Evolutionary conservation across 2,329 filamentous ascomycete genomes (phyloP).

Genomic region (Aaosphaeria arxii): DNA sequence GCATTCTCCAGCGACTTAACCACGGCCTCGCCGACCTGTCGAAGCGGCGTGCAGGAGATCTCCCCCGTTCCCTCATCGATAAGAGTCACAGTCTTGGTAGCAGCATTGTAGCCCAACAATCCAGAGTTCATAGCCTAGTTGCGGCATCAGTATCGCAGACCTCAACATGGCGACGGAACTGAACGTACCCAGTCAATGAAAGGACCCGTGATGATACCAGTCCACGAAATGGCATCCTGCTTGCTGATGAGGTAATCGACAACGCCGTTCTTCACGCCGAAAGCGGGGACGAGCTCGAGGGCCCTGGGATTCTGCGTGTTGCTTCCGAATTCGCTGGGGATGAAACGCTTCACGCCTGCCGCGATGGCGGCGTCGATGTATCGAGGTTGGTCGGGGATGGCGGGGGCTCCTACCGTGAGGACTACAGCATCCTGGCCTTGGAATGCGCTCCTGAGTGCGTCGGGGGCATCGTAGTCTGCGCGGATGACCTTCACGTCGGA

Average conservation of each 20-base stretch:
- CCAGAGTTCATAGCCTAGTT: slow-evolving; percentile 45
- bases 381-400: slow-evolving; percentile 45
- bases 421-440: slow-evolving; percentile 58
- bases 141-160: not conserved
- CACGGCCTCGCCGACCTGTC: slow-evolving; percentile 52
- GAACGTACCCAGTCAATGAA: slow-evolving; percentile 59
- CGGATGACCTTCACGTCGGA: slow-evolving; percentile 43
- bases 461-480: slow-evolving; percentile 47
- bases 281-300: slow-evolving; percentile 49
- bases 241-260: slow-evolving; percentile 53
- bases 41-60: slow-evolving; percentile 52
- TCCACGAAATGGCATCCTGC: slow-evolving; percentile 53
- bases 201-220: slow-evolving; percentile 42
- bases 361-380: slow-evolving; percentile 59
- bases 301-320: slow-evolving; percentile 37
- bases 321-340: slow-evolving; percentile 59
- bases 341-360: slow-evolving; percentile 60
- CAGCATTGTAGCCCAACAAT: slow-evolving; percentile 52
- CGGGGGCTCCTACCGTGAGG: slow-evolving; percentile 42
- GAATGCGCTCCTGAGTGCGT: slow-evolving; percentile 51
- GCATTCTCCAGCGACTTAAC: slow-evolving; percentile 50
- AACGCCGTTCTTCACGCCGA: slow-evolving; percentile 47
- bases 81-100: slow-evolving; percentile 51
- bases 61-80: slow-evolving; percentile 56
- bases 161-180: not conserved